Percentiles rank a stretch among this genome's conserved stretches.
Conservation (phyloP, 2,329 filamentous ascomycete genomes). For the Tolypocladium ovalisporum region DNA sequence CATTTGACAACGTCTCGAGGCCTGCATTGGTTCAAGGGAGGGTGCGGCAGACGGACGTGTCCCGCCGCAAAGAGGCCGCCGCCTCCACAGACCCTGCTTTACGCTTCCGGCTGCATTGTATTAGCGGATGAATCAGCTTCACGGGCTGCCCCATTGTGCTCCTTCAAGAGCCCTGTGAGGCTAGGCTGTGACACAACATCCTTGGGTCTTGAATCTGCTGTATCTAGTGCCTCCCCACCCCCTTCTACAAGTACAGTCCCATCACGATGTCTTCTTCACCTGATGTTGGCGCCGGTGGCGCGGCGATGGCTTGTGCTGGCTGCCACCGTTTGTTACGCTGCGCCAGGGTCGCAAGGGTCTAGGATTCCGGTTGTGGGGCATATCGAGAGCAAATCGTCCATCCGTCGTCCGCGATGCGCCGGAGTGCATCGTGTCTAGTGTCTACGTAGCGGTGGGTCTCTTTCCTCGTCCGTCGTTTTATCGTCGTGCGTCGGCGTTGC, state of each 20-base stretch:
- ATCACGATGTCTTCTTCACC: no score
- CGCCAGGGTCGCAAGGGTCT: not conserved
- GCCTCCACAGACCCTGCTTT: no score
- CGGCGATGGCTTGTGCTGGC: no score
- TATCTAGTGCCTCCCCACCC: no score
- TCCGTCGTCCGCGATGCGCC: not conserved
- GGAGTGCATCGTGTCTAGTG: not conserved
- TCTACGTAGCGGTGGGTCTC: not conserved
- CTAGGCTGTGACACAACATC: no score
- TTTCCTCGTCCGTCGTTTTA: not conserved
- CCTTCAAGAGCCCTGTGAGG: no score
- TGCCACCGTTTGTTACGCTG: not conserved
- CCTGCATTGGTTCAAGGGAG: not conserved
- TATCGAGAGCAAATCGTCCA: not conserved
- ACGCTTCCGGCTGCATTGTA: not conserved
- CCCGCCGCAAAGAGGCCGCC: not conserved
- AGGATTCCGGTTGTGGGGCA: not conserved
- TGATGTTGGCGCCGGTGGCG: no score
- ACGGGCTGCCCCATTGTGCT: no score
- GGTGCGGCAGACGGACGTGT: not conserved
- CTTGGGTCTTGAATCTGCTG: no score
- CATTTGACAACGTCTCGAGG: not conserved
- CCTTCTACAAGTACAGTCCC: no score
- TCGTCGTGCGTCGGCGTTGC: not conserved
- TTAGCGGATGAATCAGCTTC: not conserved